Evolutionary conservation across 177 flowering plant species (phyloP).

Genomic region (Tripterygium wilfordii): DNA sequence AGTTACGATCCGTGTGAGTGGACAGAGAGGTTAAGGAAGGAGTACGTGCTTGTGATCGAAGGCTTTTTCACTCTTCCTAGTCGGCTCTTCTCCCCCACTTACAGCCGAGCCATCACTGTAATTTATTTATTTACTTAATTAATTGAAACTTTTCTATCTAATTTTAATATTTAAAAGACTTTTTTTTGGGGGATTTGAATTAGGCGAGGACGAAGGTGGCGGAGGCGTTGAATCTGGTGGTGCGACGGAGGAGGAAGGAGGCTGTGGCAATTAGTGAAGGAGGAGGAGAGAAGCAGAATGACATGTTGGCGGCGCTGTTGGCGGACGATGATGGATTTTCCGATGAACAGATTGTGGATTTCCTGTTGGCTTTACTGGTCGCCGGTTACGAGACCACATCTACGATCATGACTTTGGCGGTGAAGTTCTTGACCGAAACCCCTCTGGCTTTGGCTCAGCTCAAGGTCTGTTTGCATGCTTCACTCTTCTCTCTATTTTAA

Average conservation of each 20-base stretch:
- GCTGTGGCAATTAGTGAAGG: no score
- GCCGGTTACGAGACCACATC: conserved; percentile 99
- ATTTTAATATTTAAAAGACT: no score
- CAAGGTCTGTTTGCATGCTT: conserved; percentile 67
- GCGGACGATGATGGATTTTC: conserved; percentile 56
- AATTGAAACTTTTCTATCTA: no score
- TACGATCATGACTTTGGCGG: conserved; percentile 90
- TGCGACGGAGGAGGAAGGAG: conserved; percentile 58
- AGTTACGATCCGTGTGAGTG: conserved; percentile 92
- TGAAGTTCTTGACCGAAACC: conserved; percentile 83
- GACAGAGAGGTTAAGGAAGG: conserved; percentile 81
- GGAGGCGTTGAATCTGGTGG: conserved; percentile 60
- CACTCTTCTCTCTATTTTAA: no score
- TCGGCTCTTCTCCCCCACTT: conserved; percentile 75
- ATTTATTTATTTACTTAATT: no score
- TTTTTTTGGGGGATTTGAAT: no score
- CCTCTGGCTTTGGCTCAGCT: conserved; percentile 79
- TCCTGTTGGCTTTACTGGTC: conserved; percentile 75
- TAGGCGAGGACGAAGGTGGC: conserved; percentile 89
- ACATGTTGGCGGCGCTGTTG: conserved; percentile 74
- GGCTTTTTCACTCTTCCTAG: conserved; percentile 84
- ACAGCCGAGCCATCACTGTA: conserved; percentile 75
- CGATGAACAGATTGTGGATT: conserved; percentile 88
- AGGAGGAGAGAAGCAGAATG: conserved; percentile 47
- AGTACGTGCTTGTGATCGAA: conserved; percentile 79